Percentiles rank a stretch among this genome's conserved stretches.
Evolutionary conservation across 2,329 filamentous ascomycete species (phyloP).

Genomic region (Aspergillus sp.): DNA sequence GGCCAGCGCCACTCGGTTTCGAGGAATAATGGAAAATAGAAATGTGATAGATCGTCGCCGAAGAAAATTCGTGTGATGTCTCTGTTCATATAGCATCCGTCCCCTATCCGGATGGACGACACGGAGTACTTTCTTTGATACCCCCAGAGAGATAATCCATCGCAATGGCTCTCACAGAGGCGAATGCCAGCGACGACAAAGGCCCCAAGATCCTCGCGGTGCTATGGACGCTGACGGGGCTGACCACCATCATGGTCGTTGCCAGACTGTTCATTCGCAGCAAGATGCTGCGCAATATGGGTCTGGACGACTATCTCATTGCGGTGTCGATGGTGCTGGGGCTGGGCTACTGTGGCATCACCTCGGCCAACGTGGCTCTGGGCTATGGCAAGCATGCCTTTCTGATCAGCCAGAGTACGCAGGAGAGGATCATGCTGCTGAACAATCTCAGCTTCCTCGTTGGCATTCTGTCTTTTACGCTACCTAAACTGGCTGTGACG

Average conservation of each 20-base stretch:
- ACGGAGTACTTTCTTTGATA: background rate
- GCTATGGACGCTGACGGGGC: slow-evolving; percentile 24
- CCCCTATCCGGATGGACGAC: background rate
- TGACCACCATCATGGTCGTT: slow-evolving; percentile 27
- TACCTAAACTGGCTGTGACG: slow-evolving; percentile 25
- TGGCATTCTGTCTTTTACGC: slow-evolving; percentile 24
- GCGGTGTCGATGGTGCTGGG: slow-evolving; percentile 25
- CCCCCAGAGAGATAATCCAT: background rate
- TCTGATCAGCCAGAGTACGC: slow-evolving; percentile 23
- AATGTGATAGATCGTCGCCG: no score
- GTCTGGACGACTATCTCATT: slow-evolving; percentile 36
- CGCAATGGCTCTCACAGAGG: background rate
- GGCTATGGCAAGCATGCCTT: slow-evolving; percentile 40
- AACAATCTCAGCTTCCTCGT: slow-evolving; percentile 23
- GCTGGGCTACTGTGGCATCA: slow-evolving; percentile 17
- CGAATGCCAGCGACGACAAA: slow-evolving; percentile 22
- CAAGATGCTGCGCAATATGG: slow-evolving; percentile 26
- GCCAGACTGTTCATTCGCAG: slow-evolving; percentile 31
- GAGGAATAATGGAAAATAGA: no score
- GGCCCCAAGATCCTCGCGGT: slow-evolving; percentile 30
- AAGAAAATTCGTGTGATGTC: no score
- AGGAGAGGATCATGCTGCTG: slow-evolving; percentile 19
- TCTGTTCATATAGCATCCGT: no score
- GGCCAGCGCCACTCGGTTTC: no score
- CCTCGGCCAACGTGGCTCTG: slow-evolving; percentile 27